These are phyloP conservation scores for Fusarium mundagurra DNA, from an alignment of 2,329 filamentous ascomycete species.

Conservation along the genomic window DNA sequence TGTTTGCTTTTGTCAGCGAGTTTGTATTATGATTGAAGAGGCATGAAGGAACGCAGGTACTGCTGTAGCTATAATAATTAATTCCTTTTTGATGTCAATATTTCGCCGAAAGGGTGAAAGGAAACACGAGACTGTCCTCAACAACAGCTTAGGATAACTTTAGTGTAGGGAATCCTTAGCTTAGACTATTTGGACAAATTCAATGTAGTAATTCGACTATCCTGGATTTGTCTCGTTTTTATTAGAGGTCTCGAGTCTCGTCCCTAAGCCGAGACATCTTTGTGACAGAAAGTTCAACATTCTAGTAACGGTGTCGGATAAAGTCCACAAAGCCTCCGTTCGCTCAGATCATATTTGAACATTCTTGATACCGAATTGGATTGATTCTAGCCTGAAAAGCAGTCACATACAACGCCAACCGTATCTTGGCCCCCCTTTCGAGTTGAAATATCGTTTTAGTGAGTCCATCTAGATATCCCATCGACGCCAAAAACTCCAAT, in stretches of 20 bases:
- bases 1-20: neutral
- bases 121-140: neutral
- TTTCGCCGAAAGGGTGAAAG: neutral
- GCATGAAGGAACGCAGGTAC: neutral
- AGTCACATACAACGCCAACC: neutral
- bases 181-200: neutral
- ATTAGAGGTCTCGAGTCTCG: neutral
- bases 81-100: neutral
- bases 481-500: constrained; percentile 37
- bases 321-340: neutral
- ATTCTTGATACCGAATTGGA: neutral
- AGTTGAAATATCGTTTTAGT: neutral
- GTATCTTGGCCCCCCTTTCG: neutral
- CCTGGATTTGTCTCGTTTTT: neutral
- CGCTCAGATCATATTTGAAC: neutral
- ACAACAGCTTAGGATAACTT: neutral
- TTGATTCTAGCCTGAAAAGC: neutral
- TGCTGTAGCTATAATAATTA: neutral
- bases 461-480: constrained; percentile 4
- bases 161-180: neutral
- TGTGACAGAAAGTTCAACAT: neutral
- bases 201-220: neutral
- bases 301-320: neutral
- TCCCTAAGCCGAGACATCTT: neutral
- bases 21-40: neutral